Evolutionary conservation across 2,329 filamentous ascomycete genomes (phyloP), one percentile per base, ranked within the genome.

Genomic region (Nemania diffusa): DNA sequence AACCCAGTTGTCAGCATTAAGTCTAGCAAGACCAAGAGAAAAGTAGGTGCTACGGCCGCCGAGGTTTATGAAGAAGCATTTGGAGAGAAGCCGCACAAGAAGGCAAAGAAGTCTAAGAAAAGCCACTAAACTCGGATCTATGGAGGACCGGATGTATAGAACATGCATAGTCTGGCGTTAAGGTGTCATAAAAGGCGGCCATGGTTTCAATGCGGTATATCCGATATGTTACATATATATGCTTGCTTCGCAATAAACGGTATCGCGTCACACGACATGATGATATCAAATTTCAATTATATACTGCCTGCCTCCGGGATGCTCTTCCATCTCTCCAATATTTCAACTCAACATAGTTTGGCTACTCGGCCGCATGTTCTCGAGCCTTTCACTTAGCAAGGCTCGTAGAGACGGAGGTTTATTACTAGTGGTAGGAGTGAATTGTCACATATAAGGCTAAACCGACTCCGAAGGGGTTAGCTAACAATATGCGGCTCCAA

Each of bases 1-100:
- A 88, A 85, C 74, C 84, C 85, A 17, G 91, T 90, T 0, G 93
- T 97, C 29, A 94, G 92, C 77, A 88, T 98, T 62, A 96, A 94
- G 84, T 88, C 89, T n/a, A 84, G 83, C 65, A 93, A 94, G 80
- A 74, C 80, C 70, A 95, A 96, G 84, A 85, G 93, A 73, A 97
- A 97, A 81, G 91, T 88, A 0, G 74, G 73, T 8, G 79, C 79
- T 65, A 87, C 85, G 17, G 88, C 87, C 4, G 83, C 82, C 24
- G 89, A 91, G 74, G 84, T 90, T 17, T 90, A 89, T 73, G 88
- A 90, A 60, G 84, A 89, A 75, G 85, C 81, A 57, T 81, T 88
- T 63, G 88, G 82, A 2, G 84, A 84, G 26, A 79, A 84, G 37
- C 85, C 79, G 63, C 69, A 83, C 27, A 85, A 84, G 75, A 82